These are phyloP conservation scores for Diaporthe destruens DNA, from an alignment of 2,329 filamentous ascomycete genomes.

Conservation along the genomic window DNA sequence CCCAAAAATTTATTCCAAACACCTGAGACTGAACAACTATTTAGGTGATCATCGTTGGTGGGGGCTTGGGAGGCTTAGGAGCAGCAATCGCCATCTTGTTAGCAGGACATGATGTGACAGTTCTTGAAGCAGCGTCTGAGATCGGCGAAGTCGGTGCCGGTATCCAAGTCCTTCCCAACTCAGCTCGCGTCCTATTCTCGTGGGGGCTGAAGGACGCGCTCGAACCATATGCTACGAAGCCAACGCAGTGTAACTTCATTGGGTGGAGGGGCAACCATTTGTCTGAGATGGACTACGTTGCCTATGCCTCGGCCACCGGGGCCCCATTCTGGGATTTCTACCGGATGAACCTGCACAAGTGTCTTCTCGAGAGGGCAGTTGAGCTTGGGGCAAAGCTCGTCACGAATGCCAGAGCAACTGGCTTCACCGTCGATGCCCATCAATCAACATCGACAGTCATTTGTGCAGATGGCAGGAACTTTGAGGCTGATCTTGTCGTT, in stretches of 20 bases:
- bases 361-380: conserved; percentile 59
- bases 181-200: conserved; percentile 59
- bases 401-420: conserved; percentile 57
- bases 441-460: conserved; percentile 54
- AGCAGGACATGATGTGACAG: conserved; percentile 59
- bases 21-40: not conserved
- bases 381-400: conserved; percentile 62
- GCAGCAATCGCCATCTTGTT: conserved; percentile 61
- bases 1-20: not conserved
- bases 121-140: conserved; percentile 61
- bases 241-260: conserved; percentile 60
- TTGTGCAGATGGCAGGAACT: conserved; percentile 52
- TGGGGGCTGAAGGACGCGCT: conserved; percentile 62
- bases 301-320: conserved; percentile 51
- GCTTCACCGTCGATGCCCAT: conserved; percentile 53
- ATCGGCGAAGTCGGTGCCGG: conserved; percentile 64
- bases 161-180: conserved; percentile 64
- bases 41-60: conserved; percentile 65
- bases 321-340: conserved; percentile 68
- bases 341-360: conserved; percentile 63
- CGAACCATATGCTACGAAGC: conserved; percentile 55
- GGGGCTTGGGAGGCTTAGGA: conserved; percentile 66
- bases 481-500: conserved; percentile 59
- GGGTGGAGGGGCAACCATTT: conserved; percentile 66
- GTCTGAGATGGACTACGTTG: conserved; percentile 61